Percentiles rank a stretch among this genome's conserved stretches.
These are phyloP conservation scores for Rosa multiflora DNA, from an alignment of 306 rosid genomes.

Conservation along the genomic window DNA sequence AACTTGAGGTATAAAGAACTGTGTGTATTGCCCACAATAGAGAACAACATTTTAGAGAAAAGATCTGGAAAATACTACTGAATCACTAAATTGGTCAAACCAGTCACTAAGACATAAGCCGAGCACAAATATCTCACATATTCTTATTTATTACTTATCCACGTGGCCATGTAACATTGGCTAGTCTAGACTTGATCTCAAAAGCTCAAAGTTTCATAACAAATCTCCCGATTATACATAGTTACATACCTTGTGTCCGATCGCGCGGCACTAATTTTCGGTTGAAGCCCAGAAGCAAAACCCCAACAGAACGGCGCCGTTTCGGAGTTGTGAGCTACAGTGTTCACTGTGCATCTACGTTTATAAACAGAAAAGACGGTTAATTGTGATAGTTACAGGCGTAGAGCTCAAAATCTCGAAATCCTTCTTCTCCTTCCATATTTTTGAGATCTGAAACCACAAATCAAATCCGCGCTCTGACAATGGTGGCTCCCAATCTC, in stretches of 20 bases:
- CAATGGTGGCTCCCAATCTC: neutral
- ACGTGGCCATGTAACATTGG: too few species aligned
- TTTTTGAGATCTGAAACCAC: neutral
- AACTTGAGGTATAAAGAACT: too few species aligned
- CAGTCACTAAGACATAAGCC: too few species aligned
- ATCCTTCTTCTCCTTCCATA: neutral
- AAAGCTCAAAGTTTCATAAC: neutral
- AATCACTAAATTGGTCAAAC: too few species aligned
- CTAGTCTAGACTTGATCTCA: neutral
- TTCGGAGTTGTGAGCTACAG: neutral
- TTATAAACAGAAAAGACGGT: neutral
- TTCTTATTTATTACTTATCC: too few species aligned
- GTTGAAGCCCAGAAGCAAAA: too few species aligned
- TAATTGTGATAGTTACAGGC: neutral
- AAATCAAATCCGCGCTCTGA: neutral
- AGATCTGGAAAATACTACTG: too few species aligned
- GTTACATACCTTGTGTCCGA: neutral
- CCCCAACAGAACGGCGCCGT: neutral
- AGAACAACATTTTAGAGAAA: too few species aligned
- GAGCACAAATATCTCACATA: too few species aligned
- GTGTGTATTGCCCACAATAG: too few species aligned
- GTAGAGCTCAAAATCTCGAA: neutral
- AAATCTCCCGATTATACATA: neutral
- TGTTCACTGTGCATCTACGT: neutral
- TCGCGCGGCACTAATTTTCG: neutral